Evolutionary conservation across 306 rosid species (phyloP).

Genomic region (Hippophae rhamnoides): DNA sequence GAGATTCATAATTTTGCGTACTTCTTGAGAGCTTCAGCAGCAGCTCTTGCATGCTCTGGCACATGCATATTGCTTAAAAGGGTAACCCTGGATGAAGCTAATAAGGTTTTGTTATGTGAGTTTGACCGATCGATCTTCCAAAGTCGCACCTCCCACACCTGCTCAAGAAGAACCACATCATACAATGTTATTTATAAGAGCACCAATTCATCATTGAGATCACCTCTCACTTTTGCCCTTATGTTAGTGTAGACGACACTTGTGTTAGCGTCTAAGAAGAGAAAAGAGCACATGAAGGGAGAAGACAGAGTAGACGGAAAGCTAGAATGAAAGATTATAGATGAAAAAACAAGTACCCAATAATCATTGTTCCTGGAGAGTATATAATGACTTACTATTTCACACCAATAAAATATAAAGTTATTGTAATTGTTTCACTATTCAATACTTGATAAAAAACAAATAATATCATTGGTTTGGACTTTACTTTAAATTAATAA

Average conservation of each 20-base stretch:
- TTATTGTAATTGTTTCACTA: too few relatives aligned
- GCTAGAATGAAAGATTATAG: too few relatives aligned
- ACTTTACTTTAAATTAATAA: too few relatives aligned
- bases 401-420: too few relatives aligned
- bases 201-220: background rate
- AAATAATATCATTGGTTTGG: too few relatives aligned
- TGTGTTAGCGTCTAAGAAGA: too few relatives aligned
- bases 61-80: constrained; percentile 60
- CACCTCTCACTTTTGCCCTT: background rate
- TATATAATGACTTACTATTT: too few relatives aligned
- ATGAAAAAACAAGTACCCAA: too few relatives aligned
- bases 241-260: background rate
- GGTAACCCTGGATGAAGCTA: constrained; percentile 67
- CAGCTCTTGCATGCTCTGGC: constrained; percentile 56
- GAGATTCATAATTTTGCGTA: constrained; percentile 28
- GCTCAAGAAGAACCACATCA: constrained; percentile 1
- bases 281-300: too few relatives aligned
- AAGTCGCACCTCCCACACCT: constrained; percentile 76
- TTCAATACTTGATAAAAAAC: too few relatives aligned
- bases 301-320: too few relatives aligned
- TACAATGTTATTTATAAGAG: background rate
- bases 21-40: constrained; percentile 38
- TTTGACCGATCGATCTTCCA: constrained; percentile 62
- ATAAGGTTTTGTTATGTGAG: constrained; percentile 29
- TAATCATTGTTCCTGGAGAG: too few relatives aligned